Conservation (phyloP, 495 filamentous ascomycete genomes). For the Aspergillus carlsbadensis region DNA sequence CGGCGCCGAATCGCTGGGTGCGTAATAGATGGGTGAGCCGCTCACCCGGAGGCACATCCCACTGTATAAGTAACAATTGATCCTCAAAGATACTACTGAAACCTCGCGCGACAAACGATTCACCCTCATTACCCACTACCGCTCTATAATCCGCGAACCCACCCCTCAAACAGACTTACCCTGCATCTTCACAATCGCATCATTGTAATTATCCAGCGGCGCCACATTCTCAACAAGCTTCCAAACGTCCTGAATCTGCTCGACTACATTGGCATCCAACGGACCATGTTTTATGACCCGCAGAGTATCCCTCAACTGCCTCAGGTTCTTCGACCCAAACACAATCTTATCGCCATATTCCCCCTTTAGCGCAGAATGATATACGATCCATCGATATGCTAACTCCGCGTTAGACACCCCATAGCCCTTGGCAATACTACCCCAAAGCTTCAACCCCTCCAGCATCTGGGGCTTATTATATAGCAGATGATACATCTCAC, state of each 20-base stretch:
- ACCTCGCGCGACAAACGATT: too few relatives aligned
- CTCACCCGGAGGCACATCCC: too few relatives aligned
- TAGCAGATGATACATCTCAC: constrained; percentile 35
- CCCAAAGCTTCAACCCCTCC: constrained; percentile 46
- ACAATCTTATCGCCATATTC: constrained; percentile 53
- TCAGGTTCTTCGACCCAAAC: constrained; percentile 46
- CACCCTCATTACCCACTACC: too few relatives aligned
- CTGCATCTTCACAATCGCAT: neutral
- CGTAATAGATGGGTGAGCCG: too few relatives aligned
- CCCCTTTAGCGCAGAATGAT: constrained; percentile 47
- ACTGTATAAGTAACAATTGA: too few relatives aligned
- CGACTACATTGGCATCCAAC: constrained; percentile 38
- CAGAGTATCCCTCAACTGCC: constrained; percentile 53
- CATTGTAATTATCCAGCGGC: constrained; percentile 39
- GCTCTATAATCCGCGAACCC: too few relatives aligned
- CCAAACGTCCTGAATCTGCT: constrained; percentile 52
- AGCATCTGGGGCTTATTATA: constrained; percentile 43
- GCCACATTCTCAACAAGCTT: constrained; percentile 46
- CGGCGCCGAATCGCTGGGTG: too few relatives aligned
- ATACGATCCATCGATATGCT: constrained; percentile 55
- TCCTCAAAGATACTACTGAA: too few relatives aligned
- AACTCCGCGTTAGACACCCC: constrained; percentile 49
- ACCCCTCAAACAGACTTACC: too few relatives aligned
- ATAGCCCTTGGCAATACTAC: constrained; percentile 35
- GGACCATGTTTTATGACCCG: constrained; percentile 46